phyloP scores from a whole-genome alignment of 257 asterid genomes.

The Solanum clarkiae region DNA sequence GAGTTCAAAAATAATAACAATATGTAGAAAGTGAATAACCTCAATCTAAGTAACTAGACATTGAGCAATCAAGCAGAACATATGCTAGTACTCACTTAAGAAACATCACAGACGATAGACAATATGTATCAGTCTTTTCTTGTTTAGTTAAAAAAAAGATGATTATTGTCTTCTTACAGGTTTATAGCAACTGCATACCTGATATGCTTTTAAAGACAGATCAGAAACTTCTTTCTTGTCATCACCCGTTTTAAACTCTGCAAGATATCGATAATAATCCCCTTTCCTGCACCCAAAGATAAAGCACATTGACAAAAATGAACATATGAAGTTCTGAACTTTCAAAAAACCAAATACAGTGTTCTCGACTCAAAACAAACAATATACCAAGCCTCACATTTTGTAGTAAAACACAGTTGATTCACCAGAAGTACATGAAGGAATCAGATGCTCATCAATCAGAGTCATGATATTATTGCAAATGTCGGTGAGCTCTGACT shows the following conservation, averaged over 20 bases:
- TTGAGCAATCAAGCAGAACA: neutral
- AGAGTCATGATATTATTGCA: constrained; percentile 8
- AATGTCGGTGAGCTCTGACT: constrained; percentile 2
- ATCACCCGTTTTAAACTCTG: constrained; percentile 25
- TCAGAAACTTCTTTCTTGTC: constrained; percentile 34
- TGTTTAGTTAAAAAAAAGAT: neutral
- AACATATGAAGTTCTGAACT: neutral
- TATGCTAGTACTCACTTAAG: neutral
- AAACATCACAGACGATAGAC: neutral
- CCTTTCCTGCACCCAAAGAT: constrained; percentile 29
- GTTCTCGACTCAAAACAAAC: neutral
- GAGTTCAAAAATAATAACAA: neutral
- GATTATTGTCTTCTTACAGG: neutral
- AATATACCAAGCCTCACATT: neutral
- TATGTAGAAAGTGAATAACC: neutral
- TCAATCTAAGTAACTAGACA: neutral
- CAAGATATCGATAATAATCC: constrained; percentile 38
- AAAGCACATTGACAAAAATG: neutral
- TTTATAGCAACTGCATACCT: constrained; percentile 5
- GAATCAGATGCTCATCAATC: constrained; percentile 10
- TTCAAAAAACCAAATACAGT: neutral
- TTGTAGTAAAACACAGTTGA: constrained; percentile 11
- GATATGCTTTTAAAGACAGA: constrained; percentile 31
- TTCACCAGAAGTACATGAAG: constrained; percentile 1
- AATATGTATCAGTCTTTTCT: neutral